These are phyloP conservation scores for Nicotiana attenuata DNA, from an alignment of 257 asterid genomes.

Conservation along the genomic window DNA sequence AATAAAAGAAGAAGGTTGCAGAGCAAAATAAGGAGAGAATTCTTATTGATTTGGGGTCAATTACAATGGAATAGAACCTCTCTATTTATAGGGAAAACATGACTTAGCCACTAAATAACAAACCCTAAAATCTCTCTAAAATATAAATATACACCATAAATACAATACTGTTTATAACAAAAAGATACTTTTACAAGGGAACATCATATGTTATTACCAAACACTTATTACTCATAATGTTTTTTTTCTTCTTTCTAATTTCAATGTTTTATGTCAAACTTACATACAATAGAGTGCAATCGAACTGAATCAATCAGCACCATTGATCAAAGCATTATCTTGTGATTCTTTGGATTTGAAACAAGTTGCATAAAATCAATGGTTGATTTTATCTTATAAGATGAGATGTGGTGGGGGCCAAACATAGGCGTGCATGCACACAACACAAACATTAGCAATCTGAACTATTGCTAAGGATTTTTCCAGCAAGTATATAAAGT, in stretches of 20 bases:
- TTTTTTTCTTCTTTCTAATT: not conserved
- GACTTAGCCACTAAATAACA: too few species aligned
- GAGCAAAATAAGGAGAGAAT: too few species aligned
- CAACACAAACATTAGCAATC: not conserved
- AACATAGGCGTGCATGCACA: not conserved
- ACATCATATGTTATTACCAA: not conserved
- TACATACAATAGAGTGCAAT: not conserved
- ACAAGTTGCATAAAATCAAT: not conserved
- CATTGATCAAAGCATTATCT: not conserved
- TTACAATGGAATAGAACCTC: too few species aligned
- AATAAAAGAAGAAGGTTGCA: too few species aligned
- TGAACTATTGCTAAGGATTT: not conserved
- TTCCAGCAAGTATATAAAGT: slow-evolving; percentile 15
- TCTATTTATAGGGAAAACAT: too few species aligned
- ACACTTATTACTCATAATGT: not conserved
- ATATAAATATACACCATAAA: too few species aligned
- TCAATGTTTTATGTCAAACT: not conserved
- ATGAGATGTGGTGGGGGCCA: not conserved
- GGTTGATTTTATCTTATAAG: not conserved
- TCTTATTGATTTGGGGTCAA: too few species aligned
- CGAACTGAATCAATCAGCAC: not conserved
- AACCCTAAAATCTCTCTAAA: too few species aligned
- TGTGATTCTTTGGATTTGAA: not conserved
- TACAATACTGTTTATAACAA: too few species aligned
- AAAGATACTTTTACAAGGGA: not conserved